A percentile compares a stretch with the other conserved stretches of the same genome.
Evolutionary conservation across 2,329 filamentous ascomycete species (phyloP).

Genomic region (Colletotrichum sp.): DNA sequence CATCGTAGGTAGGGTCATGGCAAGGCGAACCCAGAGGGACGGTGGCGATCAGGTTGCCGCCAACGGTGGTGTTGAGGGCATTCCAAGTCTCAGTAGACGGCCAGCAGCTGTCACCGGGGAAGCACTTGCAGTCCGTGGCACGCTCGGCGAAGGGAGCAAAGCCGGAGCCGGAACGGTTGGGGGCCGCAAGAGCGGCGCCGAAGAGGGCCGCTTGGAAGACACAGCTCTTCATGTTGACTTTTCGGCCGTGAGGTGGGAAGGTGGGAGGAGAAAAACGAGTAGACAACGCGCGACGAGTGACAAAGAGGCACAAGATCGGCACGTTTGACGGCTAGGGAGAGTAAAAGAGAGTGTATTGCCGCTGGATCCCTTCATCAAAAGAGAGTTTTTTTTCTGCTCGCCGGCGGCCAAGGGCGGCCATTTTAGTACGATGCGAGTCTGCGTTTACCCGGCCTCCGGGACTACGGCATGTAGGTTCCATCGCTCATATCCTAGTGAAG

Average conservation of each 20-base stretch:
- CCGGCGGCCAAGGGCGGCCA: neutral
- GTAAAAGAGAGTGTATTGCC: neutral
- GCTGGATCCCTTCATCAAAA: constrained; percentile 2
- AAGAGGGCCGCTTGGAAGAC: constrained; percentile 4
- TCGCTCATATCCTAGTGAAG: neutral
- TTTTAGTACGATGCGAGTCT: constrained; percentile 10
- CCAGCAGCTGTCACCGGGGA: constrained; percentile 56
- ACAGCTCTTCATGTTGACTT: constrained; percentile 16
- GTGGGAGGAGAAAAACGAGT: neutral
- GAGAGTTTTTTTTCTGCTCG: neutral
- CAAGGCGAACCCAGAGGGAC: constrained; percentile 51
- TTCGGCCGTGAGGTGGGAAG: neutral
- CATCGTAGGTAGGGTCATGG: constrained; percentile 49
- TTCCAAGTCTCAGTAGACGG: constrained; percentile 45
- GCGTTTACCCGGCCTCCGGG: neutral
- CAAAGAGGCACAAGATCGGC: neutral
- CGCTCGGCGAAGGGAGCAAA: constrained; percentile 21
- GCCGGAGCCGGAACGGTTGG: neutral
- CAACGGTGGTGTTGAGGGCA: constrained; percentile 51
- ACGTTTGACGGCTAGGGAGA: neutral
- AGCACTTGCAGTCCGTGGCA: constrained; percentile 48
- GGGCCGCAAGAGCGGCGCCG: constrained; percentile 9
- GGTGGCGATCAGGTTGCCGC: constrained; percentile 51
- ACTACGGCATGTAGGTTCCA: neutral
- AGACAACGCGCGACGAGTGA: neutral